Evolutionary conservation across 345 rosid genomes (phyloP), one percentile per base, ranked within the genome.

Genomic region (Acer yangbiense): DNA sequence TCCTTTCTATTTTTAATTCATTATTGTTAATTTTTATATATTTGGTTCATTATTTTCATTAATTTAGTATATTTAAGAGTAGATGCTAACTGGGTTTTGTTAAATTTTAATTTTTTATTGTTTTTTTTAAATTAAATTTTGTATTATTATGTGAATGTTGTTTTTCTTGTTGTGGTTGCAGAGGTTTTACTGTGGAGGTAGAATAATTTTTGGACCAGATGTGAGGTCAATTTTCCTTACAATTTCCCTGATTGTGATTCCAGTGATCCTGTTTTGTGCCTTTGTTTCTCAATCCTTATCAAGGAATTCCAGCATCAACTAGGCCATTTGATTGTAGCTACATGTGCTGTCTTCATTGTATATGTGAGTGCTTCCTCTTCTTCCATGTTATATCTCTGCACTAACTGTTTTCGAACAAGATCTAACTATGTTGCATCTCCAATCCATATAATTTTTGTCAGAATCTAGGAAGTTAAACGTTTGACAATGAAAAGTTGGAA

Each of bases 131-230:
- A 29, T 21, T 14, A 2, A 20, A 11, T 60, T 7, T 52, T 52
- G 61, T 54, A 44, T 66, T 21, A 66, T 1, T 41, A 41, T 41
- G 44, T 41, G 44, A 6, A 6, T 16, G 3, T 17, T 1, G 3
- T 23, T 23, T 23, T 23, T 23, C 0, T 50, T 68, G 65, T 78
- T 67, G 64, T 20, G 79, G 65, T 73, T 89, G 90, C 89, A 93
- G 98, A 86, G 85, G 85, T 91, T 95, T 81, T 92, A 84, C 83
- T 70, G 85, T 58, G 91, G 92, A 71, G 99, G 99, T 69, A 92
- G 94, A 83, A 74, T 95, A 74, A 67, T 92, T 25, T 95, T 93
- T 57, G 97, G 99, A 27, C 97, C 97, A 17, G 98, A 95, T 84
- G 89, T 78, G 60, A 89, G 95, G 84, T 92, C 99, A 6, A 84